These are phyloP conservation scores for Phytophthora megakarya DNA, from an alignment of 352 stramenopile species.

Conservation along the genomic window DNA sequence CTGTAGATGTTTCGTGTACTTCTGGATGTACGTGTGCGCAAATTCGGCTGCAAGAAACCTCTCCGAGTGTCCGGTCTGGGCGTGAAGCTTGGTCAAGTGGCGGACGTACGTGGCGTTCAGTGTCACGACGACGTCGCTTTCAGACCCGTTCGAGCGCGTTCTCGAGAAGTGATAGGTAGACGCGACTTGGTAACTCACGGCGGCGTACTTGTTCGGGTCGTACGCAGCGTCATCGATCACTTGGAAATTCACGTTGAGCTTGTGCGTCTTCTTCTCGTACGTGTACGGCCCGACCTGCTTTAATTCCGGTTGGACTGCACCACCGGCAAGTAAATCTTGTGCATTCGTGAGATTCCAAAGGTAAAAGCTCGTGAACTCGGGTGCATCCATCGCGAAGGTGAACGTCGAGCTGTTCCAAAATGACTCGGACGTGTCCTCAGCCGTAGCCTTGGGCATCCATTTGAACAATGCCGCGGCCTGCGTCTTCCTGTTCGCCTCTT, in stretches of 20 bases:
- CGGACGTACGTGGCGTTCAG: slow-evolving; percentile 69
- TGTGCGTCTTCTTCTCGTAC: slow-evolving; percentile 67
- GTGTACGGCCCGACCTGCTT: slow-evolving; percentile 67
- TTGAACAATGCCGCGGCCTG: slow-evolving; percentile 24
- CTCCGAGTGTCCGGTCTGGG: slow-evolving; percentile 50
- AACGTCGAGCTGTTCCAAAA: slow-evolving; percentile 39
- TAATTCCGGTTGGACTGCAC: slow-evolving; percentile 30
- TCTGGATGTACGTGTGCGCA: slow-evolving; percentile 51
- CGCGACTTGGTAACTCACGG: slow-evolving; percentile 57
- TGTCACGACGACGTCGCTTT: slow-evolving; percentile 56
- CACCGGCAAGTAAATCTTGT: slow-evolving; percentile 33
- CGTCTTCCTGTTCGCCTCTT: slow-evolving; percentile 1
- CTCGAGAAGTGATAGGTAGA: slow-evolving; percentile 51
- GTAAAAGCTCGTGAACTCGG: slow-evolving; percentile 63
- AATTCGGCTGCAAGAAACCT: slow-evolving; percentile 64
- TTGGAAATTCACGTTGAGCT: slow-evolving; percentile 56
- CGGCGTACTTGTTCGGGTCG: slow-evolving; percentile 30
- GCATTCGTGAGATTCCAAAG: slow-evolving; percentile 77
- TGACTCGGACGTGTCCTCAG: slow-evolving; percentile 13
- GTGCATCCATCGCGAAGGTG: slow-evolving; percentile 53
- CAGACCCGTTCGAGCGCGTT: slow-evolving; percentile 65
- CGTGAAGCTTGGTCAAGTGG: slow-evolving; percentile 49
- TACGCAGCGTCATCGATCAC: slow-evolving; percentile 30
- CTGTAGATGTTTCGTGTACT: slow-evolving; percentile 49
- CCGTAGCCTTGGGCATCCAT: slow-evolving; percentile 17